Percentiles rank a stretch among this genome's conserved stretches.
These are phyloP conservation scores for Bretschneidera sinensis DNA, from an alignment of 345 rosid species.

Conservation along the genomic window DNA sequence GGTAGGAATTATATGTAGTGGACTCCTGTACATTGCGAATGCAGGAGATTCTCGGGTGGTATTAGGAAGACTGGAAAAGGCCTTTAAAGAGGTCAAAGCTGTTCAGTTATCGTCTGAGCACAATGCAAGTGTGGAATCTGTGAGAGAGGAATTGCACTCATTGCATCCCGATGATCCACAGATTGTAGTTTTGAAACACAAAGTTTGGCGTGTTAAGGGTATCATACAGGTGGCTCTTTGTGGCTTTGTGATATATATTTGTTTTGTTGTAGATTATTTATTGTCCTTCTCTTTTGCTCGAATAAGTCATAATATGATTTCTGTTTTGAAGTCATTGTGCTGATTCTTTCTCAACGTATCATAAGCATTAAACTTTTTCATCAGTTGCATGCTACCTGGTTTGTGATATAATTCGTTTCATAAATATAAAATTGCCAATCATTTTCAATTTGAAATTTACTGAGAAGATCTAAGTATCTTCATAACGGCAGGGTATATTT, in stretches of 20 bases:
- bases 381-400: background rate
- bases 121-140: conserved; percentile 78
- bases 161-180: conserved; percentile 97
- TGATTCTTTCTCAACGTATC: background rate
- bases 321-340: background rate
- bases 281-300: background rate
- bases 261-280: background rate
- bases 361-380: background rate
- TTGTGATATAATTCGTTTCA: background rate
- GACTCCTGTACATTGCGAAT: conserved; percentile 76
- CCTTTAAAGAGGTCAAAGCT: conserved; percentile 62
- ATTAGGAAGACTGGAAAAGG: conserved; percentile 56
- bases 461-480: background rate
- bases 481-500: background rate
- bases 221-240: conserved; percentile 64
- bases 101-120: conserved; percentile 86
- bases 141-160: conserved; percentile 79
- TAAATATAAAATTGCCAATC: background rate
- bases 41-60: conserved; percentile 96
- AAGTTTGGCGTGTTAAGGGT: conserved; percentile 98
- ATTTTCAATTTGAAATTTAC: background rate
- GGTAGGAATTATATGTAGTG: conserved; percentile 80
- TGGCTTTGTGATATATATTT: background rate
- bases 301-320: background rate
- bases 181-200: conserved; percentile 84